Evolutionary conservation across 2,329 filamentous ascomycete species (phyloP).

Genomic region (Calonectria crousiana): DNA sequence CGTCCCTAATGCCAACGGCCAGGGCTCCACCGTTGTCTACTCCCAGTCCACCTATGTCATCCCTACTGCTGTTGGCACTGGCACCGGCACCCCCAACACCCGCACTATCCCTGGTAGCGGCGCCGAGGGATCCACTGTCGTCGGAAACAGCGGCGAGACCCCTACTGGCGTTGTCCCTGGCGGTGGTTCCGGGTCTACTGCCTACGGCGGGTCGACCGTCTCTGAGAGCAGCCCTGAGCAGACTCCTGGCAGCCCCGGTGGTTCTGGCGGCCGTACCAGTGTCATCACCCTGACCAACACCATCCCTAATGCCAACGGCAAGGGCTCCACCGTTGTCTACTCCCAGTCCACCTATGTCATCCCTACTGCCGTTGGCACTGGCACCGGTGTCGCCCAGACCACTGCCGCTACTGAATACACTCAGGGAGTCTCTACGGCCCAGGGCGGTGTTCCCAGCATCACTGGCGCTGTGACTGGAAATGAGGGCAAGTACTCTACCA

Average conservation of each 20-base stretch:
- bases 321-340: constrained; percentile 21
- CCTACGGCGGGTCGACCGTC: background rate
- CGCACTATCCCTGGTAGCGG: constrained; percentile 12
- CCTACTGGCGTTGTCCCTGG: constrained; percentile 17
- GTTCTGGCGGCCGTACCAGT: constrained; percentile 12
- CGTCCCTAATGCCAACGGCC: constrained; percentile 11
- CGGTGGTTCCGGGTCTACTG: background rate
- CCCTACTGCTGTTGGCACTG: background rate
- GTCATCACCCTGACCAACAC: constrained; percentile 19
- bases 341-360: constrained; percentile 18
- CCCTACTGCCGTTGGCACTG: constrained; percentile 9
- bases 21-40: constrained; percentile 18
- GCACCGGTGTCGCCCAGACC: background rate
- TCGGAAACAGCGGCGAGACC: constrained; percentile 14
- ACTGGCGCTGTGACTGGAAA: constrained; percentile 10
- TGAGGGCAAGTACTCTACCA: constrained; percentile 11
- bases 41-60: constrained; percentile 17
- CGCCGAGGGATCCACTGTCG: constrained; percentile 8
- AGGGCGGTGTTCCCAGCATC: background rate
- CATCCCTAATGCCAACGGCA: constrained; percentile 10
- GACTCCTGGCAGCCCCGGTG: constrained; percentile 3
- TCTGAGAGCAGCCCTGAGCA: background rate
- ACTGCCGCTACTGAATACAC: constrained; percentile 24
- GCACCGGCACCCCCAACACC: background rate
- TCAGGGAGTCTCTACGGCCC: background rate